Conservation (phyloP, 176 grass and related monocot species). For the Sorghum bicolor region DNA sequence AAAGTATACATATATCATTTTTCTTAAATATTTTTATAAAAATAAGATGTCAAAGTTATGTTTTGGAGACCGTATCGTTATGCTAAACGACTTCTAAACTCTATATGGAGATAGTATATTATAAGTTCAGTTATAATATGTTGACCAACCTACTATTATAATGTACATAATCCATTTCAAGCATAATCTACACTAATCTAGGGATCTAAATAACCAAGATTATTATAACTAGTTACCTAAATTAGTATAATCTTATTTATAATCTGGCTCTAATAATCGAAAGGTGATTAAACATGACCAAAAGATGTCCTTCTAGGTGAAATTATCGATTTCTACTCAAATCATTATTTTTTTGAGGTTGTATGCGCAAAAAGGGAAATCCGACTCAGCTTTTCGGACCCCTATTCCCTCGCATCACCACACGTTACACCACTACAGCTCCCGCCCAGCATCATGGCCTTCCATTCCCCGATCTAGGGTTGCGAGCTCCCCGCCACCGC, state of each 20-base stretch:
- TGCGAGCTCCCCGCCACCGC: slow-evolving; percentile 36
- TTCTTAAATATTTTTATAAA: too few species aligned
- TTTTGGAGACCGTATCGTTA: too few species aligned
- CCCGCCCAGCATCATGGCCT: slow-evolving; percentile 37
- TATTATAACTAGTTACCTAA: not conserved
- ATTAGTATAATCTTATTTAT: not conserved
- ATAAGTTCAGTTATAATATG: too few species aligned
- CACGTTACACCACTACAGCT: slow-evolving; percentile 22
- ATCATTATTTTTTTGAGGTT: not conserved
- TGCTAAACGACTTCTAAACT: too few species aligned
- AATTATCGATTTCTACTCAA: not conserved
- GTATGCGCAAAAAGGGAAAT: not conserved
- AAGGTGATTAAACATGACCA: not conserved
- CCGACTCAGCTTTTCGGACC: slow-evolving; percentile 13
- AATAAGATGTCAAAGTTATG: too few species aligned
- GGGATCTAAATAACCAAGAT: not conserved
- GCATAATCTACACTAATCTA: not conserved
- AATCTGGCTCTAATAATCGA: not conserved
- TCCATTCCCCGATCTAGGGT: slow-evolving; percentile 57
- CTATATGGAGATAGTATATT: too few species aligned
- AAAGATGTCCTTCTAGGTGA: not conserved
- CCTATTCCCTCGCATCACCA: slow-evolving; percentile 38
- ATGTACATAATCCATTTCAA: not conserved
- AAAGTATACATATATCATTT: too few species aligned
- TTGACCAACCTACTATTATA: too few species aligned